These are phyloP conservation scores for Lachancea thermotolerans DNA, from an alignment of 805 yeast genomes.

Conservation along the genomic window DNA sequence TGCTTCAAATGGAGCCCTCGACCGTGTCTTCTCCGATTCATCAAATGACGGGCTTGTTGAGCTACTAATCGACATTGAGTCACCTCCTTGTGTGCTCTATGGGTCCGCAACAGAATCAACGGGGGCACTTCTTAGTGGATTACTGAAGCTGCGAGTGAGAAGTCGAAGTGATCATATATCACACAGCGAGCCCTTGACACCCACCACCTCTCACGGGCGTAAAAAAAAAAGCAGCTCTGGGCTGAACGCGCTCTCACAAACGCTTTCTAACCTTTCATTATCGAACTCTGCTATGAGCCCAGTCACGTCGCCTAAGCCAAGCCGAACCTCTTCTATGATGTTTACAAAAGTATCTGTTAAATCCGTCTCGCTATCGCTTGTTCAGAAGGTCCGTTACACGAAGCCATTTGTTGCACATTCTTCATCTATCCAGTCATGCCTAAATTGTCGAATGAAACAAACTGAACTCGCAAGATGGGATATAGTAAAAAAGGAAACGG, in stretches of 20 bases:
- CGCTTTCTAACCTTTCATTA: constrained; percentile 21
- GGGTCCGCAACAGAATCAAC: constrained; percentile 74
- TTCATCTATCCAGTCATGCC: constrained; percentile 44
- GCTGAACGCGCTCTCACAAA: constrained; percentile 14
- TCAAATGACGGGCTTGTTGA: constrained; percentile 33
- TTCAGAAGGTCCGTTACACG: constrained; percentile 63
- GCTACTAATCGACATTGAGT: constrained; percentile 62
- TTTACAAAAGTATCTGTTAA: constrained; percentile 38
- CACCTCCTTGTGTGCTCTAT: constrained; percentile 84
- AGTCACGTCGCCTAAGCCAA: constrained; percentile 13
- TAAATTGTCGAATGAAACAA: constrained; percentile 46
- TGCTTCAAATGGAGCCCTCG: constrained; percentile 5
- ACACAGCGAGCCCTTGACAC: constrained; percentile 12
- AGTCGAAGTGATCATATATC: constrained; percentile 19
- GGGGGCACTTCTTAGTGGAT: constrained; percentile 82
- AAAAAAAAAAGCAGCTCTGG: constrained; percentile 13
- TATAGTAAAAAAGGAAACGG: constrained; percentile 52
- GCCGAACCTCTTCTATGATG: constrained; percentile 1
- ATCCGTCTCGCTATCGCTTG: constrained; percentile 55
- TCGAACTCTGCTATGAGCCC: constrained; percentile 13
- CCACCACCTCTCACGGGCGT: constrained; percentile 13
- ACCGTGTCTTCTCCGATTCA: constrained; percentile 9
- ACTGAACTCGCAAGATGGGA: constrained; percentile 84
- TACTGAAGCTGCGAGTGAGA: constrained; percentile 53
- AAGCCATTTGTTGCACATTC: constrained; percentile 61